Evolutionary conservation across 306 rosid genomes (phyloP), one percentile per base, ranked within the genome.

Genomic region (Lupinus albus): DNA sequence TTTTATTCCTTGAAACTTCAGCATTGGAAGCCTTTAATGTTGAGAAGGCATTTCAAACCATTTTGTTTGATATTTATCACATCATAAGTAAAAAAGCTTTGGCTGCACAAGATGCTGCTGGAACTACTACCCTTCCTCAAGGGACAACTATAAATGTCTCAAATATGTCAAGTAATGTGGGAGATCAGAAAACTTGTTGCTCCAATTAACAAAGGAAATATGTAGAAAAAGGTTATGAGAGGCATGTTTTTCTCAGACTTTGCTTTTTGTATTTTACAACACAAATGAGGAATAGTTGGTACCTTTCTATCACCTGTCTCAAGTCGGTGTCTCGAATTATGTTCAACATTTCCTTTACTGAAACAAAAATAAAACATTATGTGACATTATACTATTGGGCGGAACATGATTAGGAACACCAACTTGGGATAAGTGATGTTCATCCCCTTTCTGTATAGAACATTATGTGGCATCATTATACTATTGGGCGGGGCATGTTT

Each of bases 31-130:
- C 93, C 33, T 10, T 58, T 3, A 82, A 87, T 68, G 86, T 84
- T 18, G 95, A 88, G 75, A 86, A 88, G 67, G 95, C 95, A 14
- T 88, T 88, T 65, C 95, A 86, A 61, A 84, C 82, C 55, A 82
- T 88, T 62, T 78, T 88, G 86, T 70, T 73, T 71, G 91, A 88
- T 57, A 88, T 86, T 5, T 84, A 86, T 62, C 87, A 86, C 41
- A 78, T 84, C 35, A 78, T 86, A 20, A 88, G 91, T 80, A 88
- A 74, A 76, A 86, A 86, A 71, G 95, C 95, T 7, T 61, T 88
- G 8, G 95, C 95, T 46, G 89, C 95, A 18, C 91, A 84, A 32
- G 86, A 86, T 32, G 84, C 86, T 20, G 84, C 83, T 56, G 47
- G 75, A 28, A 25, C 83, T 25, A 49, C 87, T 50, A 86, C 64